Base-by-base conservation (phyloP, 208 protist genomes). In the Novymonas esmeraldas region DNA sequence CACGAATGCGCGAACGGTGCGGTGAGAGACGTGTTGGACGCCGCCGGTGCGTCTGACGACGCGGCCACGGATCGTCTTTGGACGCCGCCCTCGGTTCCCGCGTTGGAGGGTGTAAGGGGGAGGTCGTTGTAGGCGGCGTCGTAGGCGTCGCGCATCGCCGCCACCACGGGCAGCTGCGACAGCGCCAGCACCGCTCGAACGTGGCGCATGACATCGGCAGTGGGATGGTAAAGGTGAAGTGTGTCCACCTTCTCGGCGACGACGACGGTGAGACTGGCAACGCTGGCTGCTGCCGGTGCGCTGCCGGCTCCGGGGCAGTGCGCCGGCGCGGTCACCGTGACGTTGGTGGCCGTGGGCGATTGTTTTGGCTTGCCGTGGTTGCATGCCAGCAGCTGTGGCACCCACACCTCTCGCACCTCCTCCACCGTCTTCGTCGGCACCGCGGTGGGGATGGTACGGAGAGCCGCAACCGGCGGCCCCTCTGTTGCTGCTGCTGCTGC, bases 161-260 rank as follows among this genome's bases (percentile, higher is more conserved):
- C 50, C 56, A 78, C 39, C 20, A 77, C 24, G 38, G 62, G 50
- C 45, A 67, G 73, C 6, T 50, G 39, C 31, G 61, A 61, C 45
- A 78, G 29, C 0, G 42, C 54, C 9, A 71, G 59, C n/a, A 80
- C 55, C 16, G 29, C 22, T 6, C 73, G 72, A n/a, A 82, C 51
- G 44, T 78, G 71, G 3, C 56, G 55, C 3, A 85, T 28, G 44
- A 87, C 73, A n/a, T 45, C 57, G 10, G 73, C 52, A 6, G 77
- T 78, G 2, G 84, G 84, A 59, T 90, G 80, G 54, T 87, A 84
- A 11, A 91, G 68, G 31, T 78, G 85, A 28, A 91, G 71, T 3
- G 76, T 76, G 60, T 88, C 81, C 5, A 79, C 62, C 29, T 83
- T 75, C 62, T 91, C 85, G 18, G 66, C 67, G 5, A 78, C 70